Percentiles rank a stretch among this genome's conserved stretches.
Conservation (phyloP, 164 flowering plant species). For the Nelumbo lutea region DNA sequence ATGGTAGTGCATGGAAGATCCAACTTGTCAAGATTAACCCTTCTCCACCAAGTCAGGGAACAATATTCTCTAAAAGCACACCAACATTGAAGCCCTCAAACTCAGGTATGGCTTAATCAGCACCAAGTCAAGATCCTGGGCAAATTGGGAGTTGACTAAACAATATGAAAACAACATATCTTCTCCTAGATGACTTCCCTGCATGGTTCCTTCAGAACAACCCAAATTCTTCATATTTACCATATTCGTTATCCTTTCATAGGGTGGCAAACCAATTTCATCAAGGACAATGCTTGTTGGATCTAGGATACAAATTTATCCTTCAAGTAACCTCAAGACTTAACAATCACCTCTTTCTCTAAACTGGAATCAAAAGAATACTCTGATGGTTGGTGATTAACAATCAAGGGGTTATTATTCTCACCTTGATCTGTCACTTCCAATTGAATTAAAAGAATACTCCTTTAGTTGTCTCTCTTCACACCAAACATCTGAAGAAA, state of each 20-base stretch:
- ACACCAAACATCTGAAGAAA: too few species aligned
- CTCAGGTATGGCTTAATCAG: slow-evolving; percentile 46
- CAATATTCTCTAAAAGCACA: slow-evolving; percentile 24
- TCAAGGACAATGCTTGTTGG: slow-evolving; percentile 12
- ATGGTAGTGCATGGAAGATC: slow-evolving; percentile 31
- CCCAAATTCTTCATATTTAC: slow-evolving; percentile 16
- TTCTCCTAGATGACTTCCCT: slow-evolving; percentile 19
- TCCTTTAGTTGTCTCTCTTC: too few species aligned
- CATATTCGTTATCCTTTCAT: slow-evolving; percentile 9
- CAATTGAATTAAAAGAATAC: not conserved
- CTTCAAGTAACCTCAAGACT: slow-evolving; percentile 19
- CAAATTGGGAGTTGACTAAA: slow-evolving; percentile 24
- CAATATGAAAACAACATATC: slow-evolving; percentile 13
- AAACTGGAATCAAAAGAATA: slow-evolving; percentile 19
- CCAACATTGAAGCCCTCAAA: slow-evolving; percentile 53
- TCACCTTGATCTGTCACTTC: slow-evolving; percentile 15
- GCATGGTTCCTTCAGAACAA: slow-evolving; percentile 16
- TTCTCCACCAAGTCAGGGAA: slow-evolving; percentile 16
- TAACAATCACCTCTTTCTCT: slow-evolving; percentile 14
- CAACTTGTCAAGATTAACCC: slow-evolving; percentile 24
- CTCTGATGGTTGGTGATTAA: slow-evolving; percentile 7
- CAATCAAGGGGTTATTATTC: slow-evolving; percentile 2
- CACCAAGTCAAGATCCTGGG: slow-evolving; percentile 19
- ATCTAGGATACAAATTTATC: slow-evolving; percentile 18
- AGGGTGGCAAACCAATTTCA: slow-evolving; percentile 2